These are phyloP conservation scores for Diacronema lutheri DNA, from an alignment of 78 protist species.

Conservation along the genomic window DNA sequence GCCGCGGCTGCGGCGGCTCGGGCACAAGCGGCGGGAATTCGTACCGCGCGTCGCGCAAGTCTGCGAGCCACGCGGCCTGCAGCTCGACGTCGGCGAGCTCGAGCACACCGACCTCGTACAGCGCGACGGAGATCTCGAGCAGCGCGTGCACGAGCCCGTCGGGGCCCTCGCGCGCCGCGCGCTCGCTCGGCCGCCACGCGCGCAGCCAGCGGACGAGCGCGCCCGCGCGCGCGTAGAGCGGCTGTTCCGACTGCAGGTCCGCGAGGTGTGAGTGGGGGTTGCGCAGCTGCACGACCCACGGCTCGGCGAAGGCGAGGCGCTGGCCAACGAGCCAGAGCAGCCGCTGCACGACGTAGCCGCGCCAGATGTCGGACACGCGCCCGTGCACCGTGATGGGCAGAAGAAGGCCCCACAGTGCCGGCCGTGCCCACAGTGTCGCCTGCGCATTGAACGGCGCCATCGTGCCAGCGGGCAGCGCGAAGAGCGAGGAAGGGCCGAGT, in stretches of 20 bases:
- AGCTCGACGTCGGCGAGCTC: no score
- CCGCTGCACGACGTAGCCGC: background rate
- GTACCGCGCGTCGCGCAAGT: no score
- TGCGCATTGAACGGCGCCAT: conserved; percentile 20
- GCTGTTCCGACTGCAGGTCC: background rate
- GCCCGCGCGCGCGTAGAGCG: background rate
- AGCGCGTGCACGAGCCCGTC: no score
- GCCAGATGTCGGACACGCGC: conserved; percentile 37
- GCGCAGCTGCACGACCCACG: conserved; percentile 2
- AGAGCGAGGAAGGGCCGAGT: background rate
- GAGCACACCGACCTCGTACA: no score
- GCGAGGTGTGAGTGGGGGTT: conserved; percentile 34
- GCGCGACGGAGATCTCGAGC: no score
- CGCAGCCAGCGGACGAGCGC: background rate
- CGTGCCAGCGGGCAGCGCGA: no score
- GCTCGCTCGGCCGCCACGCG: background rate
- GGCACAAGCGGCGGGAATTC: no score
- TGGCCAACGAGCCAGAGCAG: background rate
- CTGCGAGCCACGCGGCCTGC: no score
- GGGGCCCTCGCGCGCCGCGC: no score
- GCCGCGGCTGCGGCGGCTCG: no score
- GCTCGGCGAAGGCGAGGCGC: conserved; percentile 7
- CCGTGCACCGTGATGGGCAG: conserved; percentile 32
- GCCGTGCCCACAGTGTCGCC: background rate
- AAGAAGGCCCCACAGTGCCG: background rate